These are phyloP conservation scores for Begonia fuchsioides DNA, from an alignment of 306 rosid genomes.

Conservation along the genomic window DNA sequence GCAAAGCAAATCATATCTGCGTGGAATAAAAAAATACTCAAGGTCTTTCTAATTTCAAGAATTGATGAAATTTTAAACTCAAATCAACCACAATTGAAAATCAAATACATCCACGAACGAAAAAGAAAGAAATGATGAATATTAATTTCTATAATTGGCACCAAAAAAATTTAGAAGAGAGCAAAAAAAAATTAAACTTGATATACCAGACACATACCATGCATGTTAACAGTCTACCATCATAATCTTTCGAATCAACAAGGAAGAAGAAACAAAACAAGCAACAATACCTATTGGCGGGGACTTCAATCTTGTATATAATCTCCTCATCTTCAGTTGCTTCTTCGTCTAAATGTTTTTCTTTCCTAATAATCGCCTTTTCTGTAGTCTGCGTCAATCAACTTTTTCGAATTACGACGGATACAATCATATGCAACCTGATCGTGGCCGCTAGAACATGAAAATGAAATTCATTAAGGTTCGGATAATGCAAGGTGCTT, in stretches of 20 bases:
- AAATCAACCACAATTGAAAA: no score
- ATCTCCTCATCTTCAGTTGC: slow-evolving; percentile 41
- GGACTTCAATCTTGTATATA: slow-evolving; percentile 64
- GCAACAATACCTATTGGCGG: slow-evolving; percentile 58
- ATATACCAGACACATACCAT: no score
- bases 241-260: neutral
- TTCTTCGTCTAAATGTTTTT: slow-evolving; percentile 62
- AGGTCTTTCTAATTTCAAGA: no score
- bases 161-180: no score
- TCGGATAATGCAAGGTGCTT: slow-evolving; percentile 10
- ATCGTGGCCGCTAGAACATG: neutral
- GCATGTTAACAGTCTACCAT: no score
- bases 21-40: neutral
- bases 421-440: slow-evolving; percentile 2
- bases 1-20: slow-evolving; percentile 84
- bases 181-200: no score
- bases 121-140: no score
- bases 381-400: slow-evolving; percentile 49
- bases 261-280: neutral
- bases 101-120: no score
- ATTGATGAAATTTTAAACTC: no score
- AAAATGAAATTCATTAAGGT: neutral
- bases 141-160: no score
- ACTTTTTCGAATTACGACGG: neutral
- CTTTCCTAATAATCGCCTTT: slow-evolving; percentile 72